These are phyloP conservation scores for Xylariaceae sp. DNA, from an alignment of 2,329 filamentous ascomycete genomes.

Conservation along the genomic window DNA sequence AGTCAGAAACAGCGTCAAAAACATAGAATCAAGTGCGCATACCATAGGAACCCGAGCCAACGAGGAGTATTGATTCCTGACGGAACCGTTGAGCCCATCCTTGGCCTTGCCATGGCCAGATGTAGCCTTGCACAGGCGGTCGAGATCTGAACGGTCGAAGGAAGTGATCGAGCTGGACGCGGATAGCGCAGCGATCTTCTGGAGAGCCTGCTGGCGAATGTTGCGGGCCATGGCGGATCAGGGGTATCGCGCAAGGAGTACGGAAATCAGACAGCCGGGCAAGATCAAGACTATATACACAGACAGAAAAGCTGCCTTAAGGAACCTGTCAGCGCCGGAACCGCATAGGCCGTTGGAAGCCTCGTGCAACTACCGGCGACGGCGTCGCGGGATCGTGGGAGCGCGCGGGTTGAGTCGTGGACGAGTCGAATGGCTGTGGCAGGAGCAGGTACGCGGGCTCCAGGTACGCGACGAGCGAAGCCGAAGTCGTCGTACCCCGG, in stretches of 20 bases:
- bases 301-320: too few species aligned
- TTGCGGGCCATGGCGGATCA: slow-evolving; percentile 38
- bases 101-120: slow-evolving; percentile 37
- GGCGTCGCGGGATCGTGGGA: too few species aligned
- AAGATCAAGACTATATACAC: too few species aligned
- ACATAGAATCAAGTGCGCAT: slow-evolving; percentile 6
- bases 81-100: slow-evolving; percentile 41
- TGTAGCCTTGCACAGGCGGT: slow-evolving; percentile 52
- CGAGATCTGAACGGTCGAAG: slow-evolving; percentile 56
- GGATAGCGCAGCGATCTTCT: slow-evolving; percentile 59
- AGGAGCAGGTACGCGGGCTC: too few species aligned
- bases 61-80: slow-evolving; percentile 31
- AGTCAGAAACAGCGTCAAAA: slow-evolving; percentile 8
- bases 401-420: too few species aligned
- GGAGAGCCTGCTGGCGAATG: slow-evolving; percentile 54
- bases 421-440: too few species aligned
- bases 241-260: slow-evolving; percentile 2
- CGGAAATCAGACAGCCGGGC: too few species aligned
- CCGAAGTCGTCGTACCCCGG: too few species aligned
- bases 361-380: too few species aligned
- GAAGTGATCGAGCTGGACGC: slow-evolving; percentile 44
- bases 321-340: too few species aligned
- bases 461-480: too few species aligned
- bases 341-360: too few species aligned
- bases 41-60: slow-evolving; percentile 56